A percentile compares a stretch with the other conserved stretches of the same genome.
These are phyloP conservation scores for Fusarium agapanthi DNA, from an alignment of 2,329 filamentous ascomycete species.

Conservation along the genomic window DNA sequence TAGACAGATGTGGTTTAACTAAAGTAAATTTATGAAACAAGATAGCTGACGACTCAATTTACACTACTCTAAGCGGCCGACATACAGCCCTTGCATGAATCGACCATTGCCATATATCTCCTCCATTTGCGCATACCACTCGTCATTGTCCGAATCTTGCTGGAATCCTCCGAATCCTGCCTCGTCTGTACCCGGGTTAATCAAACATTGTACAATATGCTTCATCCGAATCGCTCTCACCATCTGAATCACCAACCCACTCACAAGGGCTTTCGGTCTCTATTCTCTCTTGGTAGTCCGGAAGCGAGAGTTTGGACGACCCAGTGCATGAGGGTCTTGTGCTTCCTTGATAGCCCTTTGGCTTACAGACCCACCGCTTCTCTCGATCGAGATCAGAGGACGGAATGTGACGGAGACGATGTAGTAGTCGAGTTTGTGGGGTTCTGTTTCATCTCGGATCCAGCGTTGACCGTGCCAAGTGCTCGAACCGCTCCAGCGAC, in stretches of 20 bases:
- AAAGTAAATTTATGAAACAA: background rate
- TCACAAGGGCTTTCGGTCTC: background rate
- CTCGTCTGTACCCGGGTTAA: background rate
- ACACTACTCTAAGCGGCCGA: background rate
- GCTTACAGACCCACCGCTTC: slow-evolving; percentile 27
- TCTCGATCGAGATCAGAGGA: slow-evolving; percentile 27
- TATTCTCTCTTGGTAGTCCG: background rate
- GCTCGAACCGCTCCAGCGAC: slow-evolving; percentile 56
- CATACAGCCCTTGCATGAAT: background rate
- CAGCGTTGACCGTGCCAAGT: slow-evolving; percentile 50
- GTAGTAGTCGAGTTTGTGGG: slow-evolving; percentile 54
- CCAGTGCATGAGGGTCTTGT: background rate
- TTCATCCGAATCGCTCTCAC: background rate
- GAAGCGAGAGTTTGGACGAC: background rate
- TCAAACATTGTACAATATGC: background rate
- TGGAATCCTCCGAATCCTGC: too few relatives aligned
- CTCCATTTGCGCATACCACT: background rate
- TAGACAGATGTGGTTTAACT: accelerated
- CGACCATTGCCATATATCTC: background rate
- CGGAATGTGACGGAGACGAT: slow-evolving; percentile 52
- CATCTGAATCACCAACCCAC: background rate
- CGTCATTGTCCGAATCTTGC: background rate
- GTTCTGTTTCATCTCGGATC: slow-evolving; percentile 53
- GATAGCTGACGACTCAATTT: background rate
- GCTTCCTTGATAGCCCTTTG: background rate